phyloP scores from a whole-genome alignment of 1,284 basidiomycete genomes.

The Moesziomyces sp. region DNA sequence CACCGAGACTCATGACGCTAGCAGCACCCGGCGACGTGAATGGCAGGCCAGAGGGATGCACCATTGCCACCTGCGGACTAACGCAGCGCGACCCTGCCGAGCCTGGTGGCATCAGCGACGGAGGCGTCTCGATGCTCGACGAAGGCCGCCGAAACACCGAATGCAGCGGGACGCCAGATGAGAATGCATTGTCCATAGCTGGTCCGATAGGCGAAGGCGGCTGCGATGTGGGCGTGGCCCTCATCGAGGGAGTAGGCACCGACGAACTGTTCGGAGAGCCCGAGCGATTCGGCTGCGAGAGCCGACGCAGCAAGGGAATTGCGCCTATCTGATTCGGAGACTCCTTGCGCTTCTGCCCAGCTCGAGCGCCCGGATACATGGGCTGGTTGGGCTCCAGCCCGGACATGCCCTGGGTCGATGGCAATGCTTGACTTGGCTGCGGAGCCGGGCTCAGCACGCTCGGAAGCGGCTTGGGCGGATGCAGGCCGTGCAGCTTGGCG shows the following conservation, averaged over 20 bases:
- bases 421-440: background rate
- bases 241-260: background rate
- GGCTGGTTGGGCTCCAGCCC: background rate
- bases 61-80: background rate
- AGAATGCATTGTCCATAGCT: background rate
- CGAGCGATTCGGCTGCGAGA: background rate
- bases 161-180: background rate
- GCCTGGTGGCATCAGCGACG: background rate
- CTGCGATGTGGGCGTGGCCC: background rate
- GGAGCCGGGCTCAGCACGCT: background rate
- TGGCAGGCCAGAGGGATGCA: background rate
- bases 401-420: background rate
- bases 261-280: background rate
- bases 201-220: background rate
- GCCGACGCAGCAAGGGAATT: background rate
- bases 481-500: conserved; percentile 41
- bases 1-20: background rate
- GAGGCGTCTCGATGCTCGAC: background rate
- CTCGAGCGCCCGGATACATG: background rate
- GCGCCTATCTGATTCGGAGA: conserved; percentile 2
- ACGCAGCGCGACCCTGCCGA: background rate
- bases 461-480: conserved; percentile 15
- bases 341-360: conserved; percentile 14
- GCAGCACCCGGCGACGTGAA: background rate
- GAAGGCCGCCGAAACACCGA: background rate